Evolutionary conservation across 163 green algal species (phyloP).

Genomic region (Scenedesmus sp.): DNA sequence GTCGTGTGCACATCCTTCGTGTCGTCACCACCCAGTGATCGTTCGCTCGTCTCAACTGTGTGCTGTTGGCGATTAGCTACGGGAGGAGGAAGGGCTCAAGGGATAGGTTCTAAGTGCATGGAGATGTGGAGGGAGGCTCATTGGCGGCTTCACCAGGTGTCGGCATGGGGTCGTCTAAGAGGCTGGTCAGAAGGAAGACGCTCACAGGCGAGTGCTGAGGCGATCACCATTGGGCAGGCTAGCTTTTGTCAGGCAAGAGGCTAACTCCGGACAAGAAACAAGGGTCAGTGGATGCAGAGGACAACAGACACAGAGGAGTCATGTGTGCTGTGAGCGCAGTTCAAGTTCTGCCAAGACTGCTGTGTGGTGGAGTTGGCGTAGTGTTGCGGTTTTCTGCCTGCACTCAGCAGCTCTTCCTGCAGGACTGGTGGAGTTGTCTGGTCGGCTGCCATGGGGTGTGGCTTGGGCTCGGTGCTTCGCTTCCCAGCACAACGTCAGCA

Average conservation of each 20-base stretch:
- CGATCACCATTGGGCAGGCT: too few relatives aligned
- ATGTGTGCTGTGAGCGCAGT: too few relatives aligned
- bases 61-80: background rate
- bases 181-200: background rate
- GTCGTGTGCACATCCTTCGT: background rate
- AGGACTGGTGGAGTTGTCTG: background rate
- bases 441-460: background rate
- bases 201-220: background rate
- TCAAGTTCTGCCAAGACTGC: too few relatives aligned
- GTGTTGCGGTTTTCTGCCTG: too few relatives aligned
- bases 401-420: background rate
- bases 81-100: background rate
- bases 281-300: too few relatives aligned
- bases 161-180: background rate
- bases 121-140: background rate
- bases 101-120: background rate
- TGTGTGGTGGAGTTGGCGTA: too few relatives aligned
- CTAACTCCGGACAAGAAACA: too few relatives aligned
- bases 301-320: too few relatives aligned
- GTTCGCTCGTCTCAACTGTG: background rate
- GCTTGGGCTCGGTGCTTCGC: background rate
- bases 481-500: background rate
- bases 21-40: background rate
- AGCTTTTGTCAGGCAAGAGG: too few relatives aligned
- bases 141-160: too few relatives aligned